Evolutionary conservation across 1,284 basidiomycete species (phyloP).

Genomic region (Marasmius tenuissimus): DNA sequence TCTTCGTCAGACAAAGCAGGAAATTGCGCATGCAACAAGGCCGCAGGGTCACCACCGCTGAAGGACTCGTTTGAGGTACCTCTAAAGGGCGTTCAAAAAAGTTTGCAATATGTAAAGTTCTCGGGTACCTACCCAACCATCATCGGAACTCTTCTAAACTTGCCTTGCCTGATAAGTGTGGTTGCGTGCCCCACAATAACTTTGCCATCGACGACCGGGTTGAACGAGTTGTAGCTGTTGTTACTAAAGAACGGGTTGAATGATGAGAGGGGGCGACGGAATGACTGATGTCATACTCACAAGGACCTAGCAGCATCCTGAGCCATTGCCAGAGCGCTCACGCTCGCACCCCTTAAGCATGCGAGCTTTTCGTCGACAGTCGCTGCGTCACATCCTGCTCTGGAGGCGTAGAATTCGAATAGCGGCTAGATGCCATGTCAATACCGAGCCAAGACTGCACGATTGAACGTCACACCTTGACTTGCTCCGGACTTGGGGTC

Average conservation of each 20-base stretch:
- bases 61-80: slow-evolving; percentile 58
- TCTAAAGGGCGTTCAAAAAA: slow-evolving; percentile 25
- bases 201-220: slow-evolving; percentile 47
- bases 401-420: slow-evolving; percentile 47
- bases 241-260: slow-evolving; percentile 11
- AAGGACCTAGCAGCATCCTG: slow-evolving; percentile 42
- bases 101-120: not conserved
- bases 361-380: slow-evolving; percentile 34
- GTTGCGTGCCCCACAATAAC: slow-evolving; percentile 49
- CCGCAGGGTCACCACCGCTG: slow-evolving; percentile 22
- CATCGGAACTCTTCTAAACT: slow-evolving; percentile 47
- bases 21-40: slow-evolving; percentile 40
- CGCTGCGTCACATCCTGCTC: slow-evolving; percentile 46
- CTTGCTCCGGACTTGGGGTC: slow-evolving; percentile 46
- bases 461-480: no score
- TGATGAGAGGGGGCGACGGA: not conserved
- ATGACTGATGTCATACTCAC: not conserved
- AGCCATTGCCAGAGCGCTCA: slow-evolving; percentile 51
- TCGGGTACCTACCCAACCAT: slow-evolving; percentile 51
- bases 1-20: slow-evolving; percentile 43
- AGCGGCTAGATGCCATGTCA: slow-evolving; percentile 33
- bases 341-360: slow-evolving; percentile 48
- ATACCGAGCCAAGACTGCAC: no score
- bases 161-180: slow-evolving; percentile 37
- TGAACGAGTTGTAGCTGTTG: slow-evolving; percentile 36